These are phyloP conservation scores for Amanita exitialis DNA, from an alignment of 768 basidiomycete species.

Conservation along the genomic window DNA sequence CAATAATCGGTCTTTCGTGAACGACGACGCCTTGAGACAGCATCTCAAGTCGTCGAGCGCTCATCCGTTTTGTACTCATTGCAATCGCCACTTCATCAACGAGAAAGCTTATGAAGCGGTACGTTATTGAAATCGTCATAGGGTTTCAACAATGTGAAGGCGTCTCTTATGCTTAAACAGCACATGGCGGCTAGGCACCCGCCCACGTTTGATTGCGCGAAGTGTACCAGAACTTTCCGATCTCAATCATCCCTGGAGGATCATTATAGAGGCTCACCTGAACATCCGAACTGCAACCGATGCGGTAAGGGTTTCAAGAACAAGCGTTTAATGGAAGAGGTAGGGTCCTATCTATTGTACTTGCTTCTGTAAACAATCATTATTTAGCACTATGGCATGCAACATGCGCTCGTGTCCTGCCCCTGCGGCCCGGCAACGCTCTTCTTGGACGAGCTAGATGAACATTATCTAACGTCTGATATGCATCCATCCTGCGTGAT, in stretches of 20 bases:
- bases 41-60: slow-evolving; percentile 25
- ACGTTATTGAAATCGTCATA: slow-evolving; percentile 10
- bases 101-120: slow-evolving; percentile 27
- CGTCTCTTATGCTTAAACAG: slow-evolving; percentile 12
- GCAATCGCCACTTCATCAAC: slow-evolving; percentile 26
- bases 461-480: slow-evolving; percentile 28
- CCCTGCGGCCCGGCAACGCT: slow-evolving; percentile 19
- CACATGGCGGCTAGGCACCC: slow-evolving; percentile 33
- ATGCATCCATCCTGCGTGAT: slow-evolving; percentile 34
- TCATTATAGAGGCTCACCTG: slow-evolving; percentile 33
- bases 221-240: slow-evolving; percentile 22
- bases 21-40: slow-evolving; percentile 27
- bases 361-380: background rate
- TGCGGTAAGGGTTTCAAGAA: slow-evolving; percentile 36
- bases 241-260: slow-evolving; percentile 29
- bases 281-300: slow-evolving; percentile 34
- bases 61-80: slow-evolving; percentile 24
- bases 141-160: background rate
- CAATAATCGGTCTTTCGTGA: slow-evolving; percentile 22
- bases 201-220: slow-evolving; percentile 29
- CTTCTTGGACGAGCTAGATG: slow-evolving; percentile 25
- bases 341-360: slow-evolving; percentile 10
- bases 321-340: slow-evolving; percentile 21
- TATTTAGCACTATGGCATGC: slow-evolving; percentile 22
- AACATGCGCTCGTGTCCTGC: slow-evolving; percentile 19